Conservation (phyloP, 169 alveolate species). For the Perkinsus olseni region DNA sequence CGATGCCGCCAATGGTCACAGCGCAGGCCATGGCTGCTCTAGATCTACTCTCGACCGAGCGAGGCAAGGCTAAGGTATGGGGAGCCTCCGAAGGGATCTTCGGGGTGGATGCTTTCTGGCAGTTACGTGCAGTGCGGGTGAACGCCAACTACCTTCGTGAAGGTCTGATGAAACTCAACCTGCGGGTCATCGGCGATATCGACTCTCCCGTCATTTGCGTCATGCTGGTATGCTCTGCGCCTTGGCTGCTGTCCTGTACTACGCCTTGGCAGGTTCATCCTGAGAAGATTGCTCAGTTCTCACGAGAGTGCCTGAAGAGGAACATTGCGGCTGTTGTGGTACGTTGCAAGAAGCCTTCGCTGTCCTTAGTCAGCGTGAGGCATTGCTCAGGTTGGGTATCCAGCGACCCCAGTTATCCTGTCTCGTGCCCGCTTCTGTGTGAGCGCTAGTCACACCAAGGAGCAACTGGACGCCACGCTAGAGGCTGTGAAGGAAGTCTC, state of each 20-base stretch:
- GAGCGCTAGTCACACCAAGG: constrained; percentile 5
- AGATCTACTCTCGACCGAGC: background rate
- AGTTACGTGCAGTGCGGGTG: background rate
- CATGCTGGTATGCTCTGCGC: background rate
- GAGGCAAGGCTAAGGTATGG: background rate
- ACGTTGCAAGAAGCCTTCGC: background rate
- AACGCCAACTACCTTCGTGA: constrained; percentile 8
- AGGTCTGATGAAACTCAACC: background rate
- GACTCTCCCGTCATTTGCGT: constrained; percentile 5
- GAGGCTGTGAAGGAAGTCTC: background rate
- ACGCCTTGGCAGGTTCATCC: background rate
- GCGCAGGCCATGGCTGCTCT: constrained; percentile 15
- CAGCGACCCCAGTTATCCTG: constrained; percentile 10
- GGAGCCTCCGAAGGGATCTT: background rate
- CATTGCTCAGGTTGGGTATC: constrained; percentile 6
- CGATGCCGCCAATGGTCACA: constrained; percentile 9
- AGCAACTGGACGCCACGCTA: constrained; percentile 7
- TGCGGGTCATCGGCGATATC: background rate
- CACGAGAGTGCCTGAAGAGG: background rate
- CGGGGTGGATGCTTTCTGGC: background rate
- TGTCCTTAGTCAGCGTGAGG: background rate
- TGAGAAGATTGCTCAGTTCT: background rate
- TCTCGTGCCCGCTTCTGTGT: constrained; percentile 17
- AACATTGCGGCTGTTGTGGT: background rate
- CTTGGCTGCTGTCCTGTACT: background rate